Evolutionary conservation across 73 alveolate genomes (phyloP).

Genomic region (Tetrahymena thermophila): DNA sequence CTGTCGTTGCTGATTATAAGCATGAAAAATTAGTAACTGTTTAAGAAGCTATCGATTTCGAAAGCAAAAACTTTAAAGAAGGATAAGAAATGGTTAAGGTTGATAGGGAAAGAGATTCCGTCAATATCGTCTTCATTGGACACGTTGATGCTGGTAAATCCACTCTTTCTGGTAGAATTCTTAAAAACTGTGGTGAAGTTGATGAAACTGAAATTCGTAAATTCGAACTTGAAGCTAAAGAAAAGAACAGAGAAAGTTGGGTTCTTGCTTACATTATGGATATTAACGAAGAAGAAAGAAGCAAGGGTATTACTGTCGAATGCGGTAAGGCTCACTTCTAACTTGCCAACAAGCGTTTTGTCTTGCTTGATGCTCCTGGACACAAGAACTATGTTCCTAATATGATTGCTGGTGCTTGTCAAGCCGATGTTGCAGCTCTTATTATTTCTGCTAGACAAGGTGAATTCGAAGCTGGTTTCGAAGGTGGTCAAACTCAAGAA

Average conservation of each 20-base stretch:
- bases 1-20: neutral
- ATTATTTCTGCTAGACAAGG: conserved; percentile 94
- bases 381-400: conserved; percentile 99
- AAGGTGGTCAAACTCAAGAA: conserved; percentile 99
- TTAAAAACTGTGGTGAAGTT: conserved; percentile 78
- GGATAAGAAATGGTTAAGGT: neutral
- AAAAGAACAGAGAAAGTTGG: conserved; percentile 95
- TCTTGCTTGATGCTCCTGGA: conserved; percentile 99
- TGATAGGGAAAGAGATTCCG: conserved; percentile 89
- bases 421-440: conserved; percentile 97
- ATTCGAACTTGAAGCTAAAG: conserved; percentile 90
- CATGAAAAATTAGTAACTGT: neutral
- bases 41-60: neutral
- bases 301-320: conserved; percentile 99
- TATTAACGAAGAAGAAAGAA: conserved; percentile 89
- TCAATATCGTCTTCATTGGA: conserved; percentile 89
- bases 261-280: conserved; percentile 97
- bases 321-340: conserved; percentile 97
- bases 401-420: conserved; percentile 99
- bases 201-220: conserved; percentile 88
- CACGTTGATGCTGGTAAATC: conserved; percentile 98
- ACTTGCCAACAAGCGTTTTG: conserved; percentile 80
- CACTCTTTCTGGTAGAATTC: conserved; percentile 89
- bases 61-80: neutral
- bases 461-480: conserved; percentile 99